Evolutionary conservation across 2,329 filamentous ascomycete species (phyloP).

Genomic region (Tolypocladium nubicola): DNA sequence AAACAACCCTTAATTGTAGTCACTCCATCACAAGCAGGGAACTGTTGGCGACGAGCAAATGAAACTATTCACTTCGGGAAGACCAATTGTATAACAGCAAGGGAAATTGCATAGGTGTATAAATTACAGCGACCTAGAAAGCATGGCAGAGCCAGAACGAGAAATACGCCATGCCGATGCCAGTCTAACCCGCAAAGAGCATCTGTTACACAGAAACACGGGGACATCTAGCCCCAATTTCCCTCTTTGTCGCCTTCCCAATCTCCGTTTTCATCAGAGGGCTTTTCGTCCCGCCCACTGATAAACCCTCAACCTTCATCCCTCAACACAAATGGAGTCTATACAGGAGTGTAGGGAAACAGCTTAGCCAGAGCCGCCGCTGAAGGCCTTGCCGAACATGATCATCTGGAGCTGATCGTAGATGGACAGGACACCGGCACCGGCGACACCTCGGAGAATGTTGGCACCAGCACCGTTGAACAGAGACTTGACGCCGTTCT

Average conservation of each 20-base stretch:
- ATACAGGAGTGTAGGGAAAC: slow-evolving; percentile 27
- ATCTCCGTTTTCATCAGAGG: slow-evolving; percentile 31
- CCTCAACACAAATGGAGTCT: slow-evolving; percentile 23
- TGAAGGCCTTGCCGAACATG: slow-evolving; percentile 99
- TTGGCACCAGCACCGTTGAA: slow-evolving; percentile 99
- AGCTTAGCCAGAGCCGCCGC: slow-evolving; percentile 46
- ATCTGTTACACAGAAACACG: slow-evolving; percentile 27
- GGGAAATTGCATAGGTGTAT: slow-evolving; percentile 49
- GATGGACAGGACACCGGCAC: slow-evolving; percentile 99
- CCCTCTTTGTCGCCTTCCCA: slow-evolving; percentile 36
- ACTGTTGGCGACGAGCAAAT: too few relatives aligned
- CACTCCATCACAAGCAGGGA: too few relatives aligned
- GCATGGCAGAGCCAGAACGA: slow-evolving; percentile 33
- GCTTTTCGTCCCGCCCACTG: slow-evolving; percentile 25
- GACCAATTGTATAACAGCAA: slow-evolving; percentile 16
- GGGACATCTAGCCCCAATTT: slow-evolving; percentile 28
- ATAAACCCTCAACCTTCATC: slow-evolving; percentile 19
- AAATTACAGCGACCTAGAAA: slow-evolving; percentile 51
- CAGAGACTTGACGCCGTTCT: slow-evolving; percentile 96
- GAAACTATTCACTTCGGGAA: too few relatives aligned
- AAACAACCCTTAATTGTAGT: too few relatives aligned
- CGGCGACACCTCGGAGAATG: slow-evolving; percentile 99
- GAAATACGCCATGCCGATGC: slow-evolving; percentile 37
- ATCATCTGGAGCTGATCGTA: slow-evolving; percentile 99
- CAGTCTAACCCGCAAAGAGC: slow-evolving; percentile 37